These are phyloP conservation scores for Atkinsonella hypoxylon DNA, from an alignment of 2,329 filamentous ascomycete species.

Conservation along the genomic window DNA sequence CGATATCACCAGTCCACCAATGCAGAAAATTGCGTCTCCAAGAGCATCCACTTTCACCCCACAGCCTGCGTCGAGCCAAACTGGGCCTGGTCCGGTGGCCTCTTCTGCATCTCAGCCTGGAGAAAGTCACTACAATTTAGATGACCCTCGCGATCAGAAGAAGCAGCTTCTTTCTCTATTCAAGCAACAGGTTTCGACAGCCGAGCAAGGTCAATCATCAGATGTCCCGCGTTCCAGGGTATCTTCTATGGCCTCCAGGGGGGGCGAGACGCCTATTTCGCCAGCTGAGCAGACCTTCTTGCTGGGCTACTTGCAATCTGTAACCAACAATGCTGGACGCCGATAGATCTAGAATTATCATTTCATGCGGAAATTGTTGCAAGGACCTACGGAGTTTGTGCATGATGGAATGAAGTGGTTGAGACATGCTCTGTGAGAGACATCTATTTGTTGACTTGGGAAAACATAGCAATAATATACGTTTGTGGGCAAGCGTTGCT, in stretches of 20 bases:
- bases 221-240: conserved; percentile 23
- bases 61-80: conserved; percentile 7
- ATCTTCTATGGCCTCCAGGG: conserved; percentile 31
- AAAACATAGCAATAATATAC: background rate
- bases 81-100: background rate
- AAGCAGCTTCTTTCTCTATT: conserved; percentile 48
- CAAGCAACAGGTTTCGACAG: conserved; percentile 20
- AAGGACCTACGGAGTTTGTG: background rate
- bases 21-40: conserved; percentile 9
- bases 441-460: background rate
- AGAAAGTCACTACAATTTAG: conserved; percentile 10
- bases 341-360: conserved; percentile 10
- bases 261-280: conserved; percentile 42
- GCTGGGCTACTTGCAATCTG: conserved; percentile 57
- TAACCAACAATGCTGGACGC: conserved; percentile 28
- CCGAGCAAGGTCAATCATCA: background rate
- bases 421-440: background rate
- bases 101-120: background rate
- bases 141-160: conserved; percentile 21
- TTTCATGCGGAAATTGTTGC: background rate
- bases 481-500: background rate
- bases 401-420: background rate
- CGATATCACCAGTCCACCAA: conserved; percentile 5
- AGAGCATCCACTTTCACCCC: conserved; percentile 12
- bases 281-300: conserved; percentile 66